Evolutionary conservation across 2,329 filamentous ascomycete species (phyloP), one percentile per base, ranked within the genome.

Genomic region (Aspergillus vadensis): DNA sequence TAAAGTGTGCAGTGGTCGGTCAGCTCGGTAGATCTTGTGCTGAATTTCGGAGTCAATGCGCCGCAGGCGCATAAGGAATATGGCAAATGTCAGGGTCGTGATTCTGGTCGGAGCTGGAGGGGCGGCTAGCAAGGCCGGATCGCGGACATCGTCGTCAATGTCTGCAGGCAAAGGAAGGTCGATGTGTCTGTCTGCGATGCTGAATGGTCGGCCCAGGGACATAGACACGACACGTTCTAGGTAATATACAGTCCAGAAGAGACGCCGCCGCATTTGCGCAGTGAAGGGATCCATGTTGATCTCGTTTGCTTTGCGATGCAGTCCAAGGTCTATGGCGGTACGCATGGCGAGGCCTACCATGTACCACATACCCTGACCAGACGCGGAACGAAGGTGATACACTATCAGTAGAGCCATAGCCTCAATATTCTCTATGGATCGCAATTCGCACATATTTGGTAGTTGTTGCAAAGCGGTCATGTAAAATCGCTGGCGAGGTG

Each of bases 311-410:
- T 78, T 80, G 49, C 80, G 74, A 61, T 84, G 82, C 27, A 84
- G 72, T 5, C 82, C 82, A 3, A 84, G 73, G 59, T 83, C 82
- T 52, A 84, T 82, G 56, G 80, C 80, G 7, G 80, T 83, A 43
- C 81, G 78, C 80, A 84, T 83, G 2, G 82, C 81, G 17, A 84
- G 74, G 12, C 82, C 82, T 44, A 83, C 81, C 77, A 84, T 81
- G 65, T 83, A 83, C 82, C 81, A 84, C 52, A 84, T 76, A 8
- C 81, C 82, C 59, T 81, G 80, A 32, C 80, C 81, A 0, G 81
- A 82, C 9, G 80, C 77, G 1, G 80, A 82, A 7, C 82, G 77
- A 2, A 84, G 72, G 65, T 84, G 82, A 63, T 83, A 84, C 3
- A 84, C 70, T 3, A 83, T 80, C 3, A 83, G 69, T 14, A 84